Evolutionary conservation across 2,329 filamentous ascomycete species (phyloP).

Genomic region (Apiospora saccharicola): DNA sequence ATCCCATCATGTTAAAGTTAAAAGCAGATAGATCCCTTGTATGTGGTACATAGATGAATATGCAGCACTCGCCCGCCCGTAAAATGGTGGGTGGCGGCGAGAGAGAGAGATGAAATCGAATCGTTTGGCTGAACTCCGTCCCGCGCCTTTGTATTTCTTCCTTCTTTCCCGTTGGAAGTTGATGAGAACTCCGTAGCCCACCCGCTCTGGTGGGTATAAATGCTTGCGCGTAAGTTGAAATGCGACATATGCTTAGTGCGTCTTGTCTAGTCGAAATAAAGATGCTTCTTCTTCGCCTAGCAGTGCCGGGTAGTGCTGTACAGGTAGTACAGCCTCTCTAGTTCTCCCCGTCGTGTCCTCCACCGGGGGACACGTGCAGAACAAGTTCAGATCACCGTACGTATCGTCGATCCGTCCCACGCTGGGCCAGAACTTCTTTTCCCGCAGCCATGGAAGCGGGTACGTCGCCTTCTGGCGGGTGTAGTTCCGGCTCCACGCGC

Average conservation of each 20-base stretch:
- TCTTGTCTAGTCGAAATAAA: slow-evolving; percentile 26
- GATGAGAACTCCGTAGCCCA: slow-evolving; percentile 28
- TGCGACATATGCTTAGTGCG: slow-evolving; percentile 15
- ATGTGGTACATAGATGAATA: slow-evolving; percentile 20
- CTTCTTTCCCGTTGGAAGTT: slow-evolving; percentile 26
- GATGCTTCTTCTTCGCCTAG: background rate
- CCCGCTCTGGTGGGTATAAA: slow-evolving; percentile 4
- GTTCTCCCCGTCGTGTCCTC: slow-evolving; percentile 61
- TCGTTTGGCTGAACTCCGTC: background rate
- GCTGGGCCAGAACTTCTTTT: slow-evolving; percentile 98
- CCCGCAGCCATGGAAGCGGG: slow-evolving; percentile 79
- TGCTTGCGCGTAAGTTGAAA: slow-evolving; percentile 18
- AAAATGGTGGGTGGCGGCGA: background rate
- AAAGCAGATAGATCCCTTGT: background rate
- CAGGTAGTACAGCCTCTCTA: background rate
- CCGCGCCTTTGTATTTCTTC: slow-evolving; percentile 5
- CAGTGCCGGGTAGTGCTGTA: background rate
- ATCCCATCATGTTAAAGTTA: slow-evolving; percentile 9
- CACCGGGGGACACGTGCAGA: slow-evolving; percentile 92
- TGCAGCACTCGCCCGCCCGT: background rate
- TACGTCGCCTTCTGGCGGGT: slow-evolving; percentile 85
- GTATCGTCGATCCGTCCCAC: slow-evolving; percentile 90
- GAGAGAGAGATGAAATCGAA: background rate
- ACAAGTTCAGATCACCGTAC: slow-evolving; percentile 90
- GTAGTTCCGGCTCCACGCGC: slow-evolving; percentile 84